phyloP scores from a whole-genome alignment of 495 filamentous ascomycete species.

The Durotheca rogersii region DNA sequence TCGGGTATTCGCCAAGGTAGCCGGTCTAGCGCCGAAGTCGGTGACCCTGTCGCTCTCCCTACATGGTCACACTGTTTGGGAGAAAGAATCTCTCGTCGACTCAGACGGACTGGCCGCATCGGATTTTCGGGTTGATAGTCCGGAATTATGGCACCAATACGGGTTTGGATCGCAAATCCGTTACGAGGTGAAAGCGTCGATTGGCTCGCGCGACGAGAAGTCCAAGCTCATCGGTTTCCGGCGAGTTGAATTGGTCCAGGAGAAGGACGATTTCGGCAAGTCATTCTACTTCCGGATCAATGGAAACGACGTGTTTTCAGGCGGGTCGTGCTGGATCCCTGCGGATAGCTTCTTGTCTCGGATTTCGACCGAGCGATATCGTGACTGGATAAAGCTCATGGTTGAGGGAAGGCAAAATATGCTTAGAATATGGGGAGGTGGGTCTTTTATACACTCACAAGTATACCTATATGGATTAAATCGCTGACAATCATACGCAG shows the following conservation, averaged over 20 bases:
- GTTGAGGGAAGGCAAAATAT: constrained; percentile 68
- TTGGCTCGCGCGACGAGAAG: constrained; percentile 32
- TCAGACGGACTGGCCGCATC: constrained; percentile 41
- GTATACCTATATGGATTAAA: constrained; percentile 54
- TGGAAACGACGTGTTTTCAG: constrained; percentile 66
- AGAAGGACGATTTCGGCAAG: constrained; percentile 58
- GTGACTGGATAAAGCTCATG: constrained; percentile 65
- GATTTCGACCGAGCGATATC: constrained; percentile 57
- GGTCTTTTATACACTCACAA: constrained; percentile 51
- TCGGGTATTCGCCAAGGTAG: constrained; percentile 47
- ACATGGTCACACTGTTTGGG: constrained; percentile 43
- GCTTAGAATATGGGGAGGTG: constrained; percentile 68
- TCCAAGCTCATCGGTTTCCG: constrained; percentile 57
- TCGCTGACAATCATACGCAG: constrained; percentile 44
- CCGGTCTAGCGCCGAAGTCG: constrained; percentile 41
- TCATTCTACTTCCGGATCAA: constrained; percentile 76
- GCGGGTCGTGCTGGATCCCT: constrained; percentile 77
- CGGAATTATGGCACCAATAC: constrained; percentile 72
- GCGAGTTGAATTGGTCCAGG: constrained; percentile 60
- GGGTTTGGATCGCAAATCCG: constrained; percentile 66
- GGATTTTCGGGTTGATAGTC: constrained; percentile 52
- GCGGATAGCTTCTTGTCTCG: constrained; percentile 67
- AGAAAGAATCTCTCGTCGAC: constrained; percentile 53
- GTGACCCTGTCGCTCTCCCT: constrained; percentile 44
- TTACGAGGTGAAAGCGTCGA: constrained; percentile 57